Percentiles rank a stretch among this genome's conserved stretches.
Conservation (phyloP, 805 yeast genomes). For the Vanderwaltozyma verrucispora region DNA sequence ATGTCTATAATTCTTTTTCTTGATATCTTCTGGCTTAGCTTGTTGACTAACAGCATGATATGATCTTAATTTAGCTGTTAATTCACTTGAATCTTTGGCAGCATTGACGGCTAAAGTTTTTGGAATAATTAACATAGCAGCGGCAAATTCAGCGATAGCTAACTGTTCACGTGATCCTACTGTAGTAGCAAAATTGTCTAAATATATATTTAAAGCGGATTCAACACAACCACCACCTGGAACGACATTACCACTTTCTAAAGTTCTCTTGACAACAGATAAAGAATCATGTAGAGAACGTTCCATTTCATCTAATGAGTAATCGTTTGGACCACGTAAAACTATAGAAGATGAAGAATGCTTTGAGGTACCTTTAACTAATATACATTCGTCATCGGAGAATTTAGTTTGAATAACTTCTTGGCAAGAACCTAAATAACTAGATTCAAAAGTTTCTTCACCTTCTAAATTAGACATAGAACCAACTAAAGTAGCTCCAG, state of each 20-base stretch:
- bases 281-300: conserved; percentile 92
- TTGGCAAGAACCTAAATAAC: conserved; percentile 80
- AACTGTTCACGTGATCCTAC: conserved; percentile 96
- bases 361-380: conserved; percentile 79
- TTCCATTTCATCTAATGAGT: conserved; percentile 96
- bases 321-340: conserved; percentile 92
- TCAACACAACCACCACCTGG: conserved; percentile 99
- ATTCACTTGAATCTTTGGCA: conserved; percentile 91
- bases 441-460: conserved; percentile 80
- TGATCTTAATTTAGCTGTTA: conserved; percentile 89
- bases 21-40: conserved; percentile 71
- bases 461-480: conserved; percentile 92
- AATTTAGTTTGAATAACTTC: conserved; percentile 84
- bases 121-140: conserved; percentile 82
- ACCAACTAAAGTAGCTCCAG: conserved; percentile 87
- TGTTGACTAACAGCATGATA: conserved; percentile 92
- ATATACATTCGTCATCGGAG: conserved; percentile 94
- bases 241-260: conserved; percentile 88
- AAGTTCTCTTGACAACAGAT: conserved; percentile 88
- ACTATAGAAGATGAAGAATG: conserved; percentile 88
- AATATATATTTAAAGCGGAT: conserved; percentile 84
- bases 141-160: conserved; percentile 96
- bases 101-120: conserved; percentile 96
- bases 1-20: conserved; percentile 77
- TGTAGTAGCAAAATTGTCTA: conserved; percentile 96